Conservation (phyloP, 208 protist species). For the Kentomonas sorsogonicus region DNA sequence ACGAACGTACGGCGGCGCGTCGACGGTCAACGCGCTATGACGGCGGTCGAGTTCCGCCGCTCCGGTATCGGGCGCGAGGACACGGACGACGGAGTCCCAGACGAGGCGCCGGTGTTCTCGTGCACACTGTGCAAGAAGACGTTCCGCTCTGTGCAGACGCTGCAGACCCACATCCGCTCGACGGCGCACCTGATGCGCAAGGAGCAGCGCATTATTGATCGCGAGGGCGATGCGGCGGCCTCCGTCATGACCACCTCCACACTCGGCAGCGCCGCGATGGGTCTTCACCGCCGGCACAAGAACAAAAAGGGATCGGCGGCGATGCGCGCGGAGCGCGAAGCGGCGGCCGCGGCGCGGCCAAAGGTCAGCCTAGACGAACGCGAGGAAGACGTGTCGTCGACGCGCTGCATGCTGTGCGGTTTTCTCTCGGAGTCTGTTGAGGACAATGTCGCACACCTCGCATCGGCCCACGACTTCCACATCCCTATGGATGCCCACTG, state of each 20-base stretch:
- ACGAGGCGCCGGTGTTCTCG: conserved; percentile 51
- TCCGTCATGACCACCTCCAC: conserved; percentile 81
- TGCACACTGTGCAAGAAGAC: conserved; percentile 90
- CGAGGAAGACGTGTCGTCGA: conserved; percentile 70
- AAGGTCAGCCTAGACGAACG: conserved; percentile 64
- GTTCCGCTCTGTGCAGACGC: conserved; percentile 84
- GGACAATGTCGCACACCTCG: conserved; percentile 64
- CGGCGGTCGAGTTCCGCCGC: conserved; percentile 46
- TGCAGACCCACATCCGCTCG: conserved; percentile 87
- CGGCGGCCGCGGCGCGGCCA: conserved; percentile 10
- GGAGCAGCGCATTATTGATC: conserved; percentile 84
- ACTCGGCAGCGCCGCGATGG: conserved; percentile 82
- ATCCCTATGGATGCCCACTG: conserved; percentile 69
- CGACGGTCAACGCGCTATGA: conserved; percentile 66
- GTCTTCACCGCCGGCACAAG: conserved; percentile 83
- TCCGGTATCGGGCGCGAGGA: conserved; percentile 2
- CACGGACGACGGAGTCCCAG: conserved; percentile 31
- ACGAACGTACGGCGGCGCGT: conserved; percentile 83
- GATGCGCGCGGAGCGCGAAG: conserved; percentile 10
- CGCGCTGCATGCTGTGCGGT: conserved; percentile 85
- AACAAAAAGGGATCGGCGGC: conserved; percentile 34
- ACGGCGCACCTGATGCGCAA: conserved; percentile 88
- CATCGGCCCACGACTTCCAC: conserved; percentile 56
- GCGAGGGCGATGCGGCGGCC: conserved; percentile 74
- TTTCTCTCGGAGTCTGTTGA: conserved; percentile 30